phyloP scores from a whole-genome alignment of 441 rosid genomes.

The Jatropha multifida region DNA sequence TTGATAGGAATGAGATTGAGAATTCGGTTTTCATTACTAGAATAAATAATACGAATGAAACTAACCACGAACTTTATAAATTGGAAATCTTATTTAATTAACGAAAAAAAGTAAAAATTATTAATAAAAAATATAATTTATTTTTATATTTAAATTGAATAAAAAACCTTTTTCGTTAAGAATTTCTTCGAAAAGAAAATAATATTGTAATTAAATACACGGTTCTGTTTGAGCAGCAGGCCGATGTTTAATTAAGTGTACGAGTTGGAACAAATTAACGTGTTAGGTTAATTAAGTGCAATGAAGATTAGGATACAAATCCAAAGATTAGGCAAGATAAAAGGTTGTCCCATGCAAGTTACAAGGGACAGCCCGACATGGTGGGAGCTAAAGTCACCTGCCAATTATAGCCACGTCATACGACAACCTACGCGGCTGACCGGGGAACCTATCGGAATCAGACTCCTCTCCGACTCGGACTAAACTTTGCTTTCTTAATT shows the following conservation, averaged over 20 bases:
- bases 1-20: too few species aligned
- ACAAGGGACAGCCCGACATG: conserved; percentile 44
- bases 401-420: conserved; percentile 32
- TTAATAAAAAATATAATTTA: too few species aligned
- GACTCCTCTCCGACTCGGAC: background rate
- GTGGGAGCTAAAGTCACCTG: conserved; percentile 33
- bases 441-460: conserved; percentile 17
- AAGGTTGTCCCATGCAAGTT: conserved; percentile 13
- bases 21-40: too few species aligned
- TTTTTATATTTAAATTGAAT: too few species aligned
- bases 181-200: background rate
- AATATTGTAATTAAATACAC: too few species aligned
- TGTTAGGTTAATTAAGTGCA: conserved; percentile 3
- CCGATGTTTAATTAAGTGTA: background rate
- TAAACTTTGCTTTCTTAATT: background rate
- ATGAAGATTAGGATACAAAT: conserved; percentile 7
- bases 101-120: too few species aligned
- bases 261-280: background rate
- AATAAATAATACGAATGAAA: too few species aligned
- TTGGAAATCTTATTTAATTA: too few species aligned
- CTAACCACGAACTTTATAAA: too few species aligned
- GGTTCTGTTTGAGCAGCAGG: background rate
- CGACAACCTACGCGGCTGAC: conserved; percentile 43
- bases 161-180: too few species aligned
- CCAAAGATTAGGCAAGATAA: background rate